Evolutionary conservation across 1,139 yeast species (phyloP).

Genomic region (Saccharomyces pastorianus): DNA sequence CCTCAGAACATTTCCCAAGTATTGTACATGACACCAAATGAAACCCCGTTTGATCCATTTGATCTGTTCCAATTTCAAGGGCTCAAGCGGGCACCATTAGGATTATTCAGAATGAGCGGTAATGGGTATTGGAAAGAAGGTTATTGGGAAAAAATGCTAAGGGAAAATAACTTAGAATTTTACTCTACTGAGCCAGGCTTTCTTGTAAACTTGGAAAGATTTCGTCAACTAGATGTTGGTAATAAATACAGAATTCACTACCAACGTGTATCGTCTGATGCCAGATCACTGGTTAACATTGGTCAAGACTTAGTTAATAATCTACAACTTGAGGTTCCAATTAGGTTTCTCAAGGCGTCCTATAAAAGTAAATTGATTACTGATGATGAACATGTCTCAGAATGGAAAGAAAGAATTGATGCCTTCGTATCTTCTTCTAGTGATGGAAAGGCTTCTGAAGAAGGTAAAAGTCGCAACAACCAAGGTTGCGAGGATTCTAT

Average conservation of each 20-base stretch:
- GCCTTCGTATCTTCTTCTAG: not conserved
- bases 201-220: slow-evolving; percentile 66
- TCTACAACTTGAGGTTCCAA: slow-evolving; percentile 44
- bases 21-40: slow-evolving; percentile 83
- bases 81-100: slow-evolving; percentile 10
- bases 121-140: slow-evolving; percentile 90
- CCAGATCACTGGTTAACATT: slow-evolving; percentile 69
- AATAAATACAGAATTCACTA: slow-evolving; percentile 79
- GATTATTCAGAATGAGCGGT: slow-evolving; percentile 61
- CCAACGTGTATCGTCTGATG: slow-evolving; percentile 72
- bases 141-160: slow-evolving; percentile 67
- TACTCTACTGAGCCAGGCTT: slow-evolving; percentile 75
- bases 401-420: not conserved
- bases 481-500: not conserved
- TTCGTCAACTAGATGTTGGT: slow-evolving; percentile 65
- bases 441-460: not conserved
- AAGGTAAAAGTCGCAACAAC: not conserved
- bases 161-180: slow-evolving; percentile 49
- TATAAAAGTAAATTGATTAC: not conserved
- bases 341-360: slow-evolving; percentile 10
- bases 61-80: slow-evolving; percentile 33
- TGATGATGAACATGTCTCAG: not conserved
- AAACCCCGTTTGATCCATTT: slow-evolving; percentile 47
- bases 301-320: slow-evolving; percentile 93
- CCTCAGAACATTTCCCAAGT: slow-evolving; percentile 70